Conservation (phyloP, 495 filamentous ascomycete species). For the Pyrenula massariospora region DNA sequence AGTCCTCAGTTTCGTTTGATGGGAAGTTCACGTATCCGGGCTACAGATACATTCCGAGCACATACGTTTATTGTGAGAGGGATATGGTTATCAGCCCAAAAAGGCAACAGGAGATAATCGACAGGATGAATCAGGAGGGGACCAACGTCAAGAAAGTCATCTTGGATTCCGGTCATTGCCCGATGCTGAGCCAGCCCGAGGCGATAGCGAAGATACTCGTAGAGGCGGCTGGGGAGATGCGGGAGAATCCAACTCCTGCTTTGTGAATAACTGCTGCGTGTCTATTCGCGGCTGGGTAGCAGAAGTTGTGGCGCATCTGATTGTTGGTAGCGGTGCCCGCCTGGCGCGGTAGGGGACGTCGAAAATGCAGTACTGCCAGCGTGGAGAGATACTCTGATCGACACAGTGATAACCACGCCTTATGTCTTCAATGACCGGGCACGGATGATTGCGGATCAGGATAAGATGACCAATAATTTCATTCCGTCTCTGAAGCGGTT, state of each 20-base stretch:
- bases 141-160: not conserved
- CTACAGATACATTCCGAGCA: constrained; percentile 1
- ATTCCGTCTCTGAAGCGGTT: constrained; percentile 30
- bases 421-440: constrained; percentile 28
- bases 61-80: constrained; percentile 9
- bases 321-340: constrained; percentile 41
- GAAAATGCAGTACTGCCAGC: constrained; percentile 44
- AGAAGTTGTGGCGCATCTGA: no score
- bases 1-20: not conserved
- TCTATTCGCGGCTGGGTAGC: no score
- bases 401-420: constrained; percentile 22
- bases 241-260: not conserved
- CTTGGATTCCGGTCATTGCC: not conserved
- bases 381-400: constrained; percentile 43
- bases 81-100: constrained; percentile 6
- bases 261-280: not conserved
- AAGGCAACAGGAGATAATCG: constrained; percentile 4
- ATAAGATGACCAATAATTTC: constrained; percentile 24
- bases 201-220: not conserved
- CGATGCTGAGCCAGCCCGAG: not conserved
- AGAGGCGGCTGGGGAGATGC: not conserved
- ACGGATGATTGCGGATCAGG: constrained; percentile 23
- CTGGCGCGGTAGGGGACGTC: constrained; percentile 38
- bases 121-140: not conserved
- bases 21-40: not conserved